phyloP scores from a whole-genome alignment of 768 basidiomycete genomes.

The Naganishia kalamii region DNA sequence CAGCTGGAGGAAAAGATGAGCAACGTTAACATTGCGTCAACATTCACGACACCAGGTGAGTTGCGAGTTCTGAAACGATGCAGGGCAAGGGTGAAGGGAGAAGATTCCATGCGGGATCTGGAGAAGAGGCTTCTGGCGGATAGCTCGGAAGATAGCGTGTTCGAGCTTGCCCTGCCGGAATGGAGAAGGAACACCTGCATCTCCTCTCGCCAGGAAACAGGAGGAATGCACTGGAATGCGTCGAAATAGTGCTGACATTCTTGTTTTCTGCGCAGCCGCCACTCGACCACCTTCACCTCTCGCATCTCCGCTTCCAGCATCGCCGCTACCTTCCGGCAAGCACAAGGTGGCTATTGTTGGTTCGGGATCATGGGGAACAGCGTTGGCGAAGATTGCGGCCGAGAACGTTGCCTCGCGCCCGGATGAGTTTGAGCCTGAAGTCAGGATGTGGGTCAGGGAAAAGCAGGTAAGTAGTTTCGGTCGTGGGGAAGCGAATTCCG shows the following conservation, averaged over 20 bases:
- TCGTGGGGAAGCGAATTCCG: too few species aligned
- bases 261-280: slow-evolving; percentile 28
- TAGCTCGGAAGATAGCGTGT: too few species aligned
- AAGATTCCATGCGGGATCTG: neutral
- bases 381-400: slow-evolving; percentile 48
- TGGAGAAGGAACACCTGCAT: too few species aligned
- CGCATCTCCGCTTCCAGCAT: slow-evolving; percentile 34
- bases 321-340: slow-evolving; percentile 38
- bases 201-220: neutral
- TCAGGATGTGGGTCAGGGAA: slow-evolving; percentile 51
- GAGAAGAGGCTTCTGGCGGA: too few species aligned
- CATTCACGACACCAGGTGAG: slow-evolving; percentile 40
- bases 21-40: slow-evolving; percentile 34
- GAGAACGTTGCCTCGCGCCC: slow-evolving; percentile 40
- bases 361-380: slow-evolving; percentile 48
- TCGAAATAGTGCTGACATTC: neutral
- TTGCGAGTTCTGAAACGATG: neutral
- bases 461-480: slow-evolving; percentile 46
- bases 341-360: slow-evolving; percentile 47
- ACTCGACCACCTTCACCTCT: slow-evolving; percentile 44
- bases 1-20: slow-evolving; percentile 24
- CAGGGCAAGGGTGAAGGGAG: too few species aligned
- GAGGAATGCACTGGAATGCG: neutral
- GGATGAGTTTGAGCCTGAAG: slow-evolving; percentile 47
- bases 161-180: too few species aligned